phyloP scores from a whole-genome alignment of 164 flowering plant genomes.

The Piper longum region DNA sequence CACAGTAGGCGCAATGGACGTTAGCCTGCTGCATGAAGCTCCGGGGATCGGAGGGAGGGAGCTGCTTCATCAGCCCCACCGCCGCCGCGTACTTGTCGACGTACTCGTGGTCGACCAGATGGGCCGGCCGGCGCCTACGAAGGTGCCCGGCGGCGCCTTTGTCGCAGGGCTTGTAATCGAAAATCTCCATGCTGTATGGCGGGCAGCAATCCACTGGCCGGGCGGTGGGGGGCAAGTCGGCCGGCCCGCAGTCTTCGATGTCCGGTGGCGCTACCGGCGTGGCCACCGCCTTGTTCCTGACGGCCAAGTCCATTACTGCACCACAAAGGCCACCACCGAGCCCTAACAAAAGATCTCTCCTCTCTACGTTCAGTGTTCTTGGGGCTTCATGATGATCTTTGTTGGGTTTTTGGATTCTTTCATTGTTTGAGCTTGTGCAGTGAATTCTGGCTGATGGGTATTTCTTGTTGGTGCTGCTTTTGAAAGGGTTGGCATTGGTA shows the following conservation, averaged over 20 bases:
- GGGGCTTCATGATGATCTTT: too few species aligned
- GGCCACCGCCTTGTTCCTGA: not conserved
- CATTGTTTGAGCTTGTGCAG: too few species aligned
- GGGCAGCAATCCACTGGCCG: slow-evolving; percentile 25
- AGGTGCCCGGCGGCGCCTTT: not conserved
- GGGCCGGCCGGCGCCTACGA: slow-evolving; percentile 30
- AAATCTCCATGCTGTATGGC: slow-evolving; percentile 10
- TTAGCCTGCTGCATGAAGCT: slow-evolving; percentile 28
- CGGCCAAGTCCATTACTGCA: not conserved
- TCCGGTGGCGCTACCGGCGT: slow-evolving; percentile 21
- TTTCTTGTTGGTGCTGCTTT: too few species aligned
- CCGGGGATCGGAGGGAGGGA: slow-evolving; percentile 24
- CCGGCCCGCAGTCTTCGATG: slow-evolving; percentile 15
- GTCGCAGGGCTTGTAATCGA: slow-evolving; percentile 22
- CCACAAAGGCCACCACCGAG: not conserved
- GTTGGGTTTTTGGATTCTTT: too few species aligned
- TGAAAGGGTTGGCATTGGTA: too few species aligned
- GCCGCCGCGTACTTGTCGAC: slow-evolving; percentile 27
- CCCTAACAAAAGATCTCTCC: not conserved
- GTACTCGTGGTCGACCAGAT: slow-evolving; percentile 16
- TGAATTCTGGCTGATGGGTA: too few species aligned
- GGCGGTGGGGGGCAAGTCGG: slow-evolving; percentile 18
- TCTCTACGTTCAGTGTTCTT: not conserved
- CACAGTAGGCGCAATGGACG: slow-evolving; percentile 35
- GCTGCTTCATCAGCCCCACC: slow-evolving; percentile 35